Evolutionary conservation across 805 yeast genomes (phyloP), one percentile per base, ranked within the genome.

Genomic region (Schwanniomyces polymorphus): DNA sequence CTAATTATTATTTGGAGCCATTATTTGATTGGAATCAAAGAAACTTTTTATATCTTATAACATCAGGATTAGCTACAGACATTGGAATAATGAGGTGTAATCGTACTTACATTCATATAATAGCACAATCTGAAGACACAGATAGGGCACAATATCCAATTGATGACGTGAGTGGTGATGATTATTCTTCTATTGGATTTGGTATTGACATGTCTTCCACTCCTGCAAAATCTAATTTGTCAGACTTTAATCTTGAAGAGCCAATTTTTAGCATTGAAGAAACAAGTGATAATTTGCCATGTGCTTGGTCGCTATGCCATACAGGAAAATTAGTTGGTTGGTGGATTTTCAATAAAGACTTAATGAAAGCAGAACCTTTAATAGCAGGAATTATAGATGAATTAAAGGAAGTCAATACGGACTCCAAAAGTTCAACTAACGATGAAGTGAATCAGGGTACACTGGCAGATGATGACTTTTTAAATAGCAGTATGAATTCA

Each of bases 61-160:
- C 88, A 1, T 78, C 86, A 1, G 79, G 91, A 0, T 75, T 81
- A 21, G 80, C 94, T 0, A 74, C 87, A 2, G 96, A 88, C 45
- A 57, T 87, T 12, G 65, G 79, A 7, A 65, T 84, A 5, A 16
- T 53, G 12, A 33, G 33, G 12, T 38, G 59, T 10, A 50, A 52
- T n/a, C 44, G 46, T 5, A 39, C 57, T 10, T 56, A 53, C 5
- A 16, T 44, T 8, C 40, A 21, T 2, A n/a, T 43, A 10, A 18
- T 33, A 4, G 23, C 48, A 5, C 84, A 84, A 7, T 63, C 78
- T 3, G 86, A 86, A 54, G 97, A 91, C 58, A 72, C 84, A 4
- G 82, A 81, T 55, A 75, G 87, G 42, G 96, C 96, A 0, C 76
- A 81, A 23, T 69, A 89, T 51, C 96, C 97, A 1, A 70, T 88